These are phyloP conservation scores for Beauveria sp. DNA, from an alignment of 2,329 filamentous ascomycete species.

Conservation along the genomic window DNA sequence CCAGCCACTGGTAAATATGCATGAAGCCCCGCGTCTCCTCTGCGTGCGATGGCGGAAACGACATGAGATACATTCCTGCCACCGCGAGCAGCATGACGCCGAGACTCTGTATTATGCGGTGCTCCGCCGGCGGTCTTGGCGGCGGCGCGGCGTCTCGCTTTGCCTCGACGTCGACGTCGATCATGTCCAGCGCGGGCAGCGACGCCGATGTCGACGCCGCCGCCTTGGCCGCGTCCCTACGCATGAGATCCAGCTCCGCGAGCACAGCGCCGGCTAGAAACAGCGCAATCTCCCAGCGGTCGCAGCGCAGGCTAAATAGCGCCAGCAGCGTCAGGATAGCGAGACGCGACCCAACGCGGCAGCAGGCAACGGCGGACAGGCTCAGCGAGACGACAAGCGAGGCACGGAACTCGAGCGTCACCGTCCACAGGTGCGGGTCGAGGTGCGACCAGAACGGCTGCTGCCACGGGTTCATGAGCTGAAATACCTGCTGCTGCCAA, in stretches of 20 bases:
- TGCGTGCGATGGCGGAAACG: neutral
- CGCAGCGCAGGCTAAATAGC: neutral
- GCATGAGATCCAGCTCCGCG: neutral
- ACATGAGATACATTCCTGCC: slow-evolving; percentile 6
- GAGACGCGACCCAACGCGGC: neutral
- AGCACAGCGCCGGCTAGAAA: slow-evolving; percentile 3
- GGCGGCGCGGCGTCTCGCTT: neutral
- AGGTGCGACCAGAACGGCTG: slow-evolving; percentile 1
- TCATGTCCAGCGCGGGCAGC: neutral
- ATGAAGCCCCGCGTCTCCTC: neutral
- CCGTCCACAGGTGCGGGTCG: slow-evolving; percentile 11
- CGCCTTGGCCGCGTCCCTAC: neutral
- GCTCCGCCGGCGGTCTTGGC: neutral
- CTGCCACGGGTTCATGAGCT: neutral
- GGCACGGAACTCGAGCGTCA: slow-evolving; percentile 6
- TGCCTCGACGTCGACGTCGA: neutral
- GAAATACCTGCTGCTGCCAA: neutral
- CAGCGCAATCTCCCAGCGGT: slow-evolving; percentile 6
- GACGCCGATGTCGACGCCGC: neutral
- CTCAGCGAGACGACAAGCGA: slow-evolving; percentile 2
- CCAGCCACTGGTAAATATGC: neutral
- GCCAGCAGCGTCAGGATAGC: neutral
- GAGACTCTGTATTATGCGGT: neutral
- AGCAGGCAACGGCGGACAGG: neutral
- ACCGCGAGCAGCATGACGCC: neutral